These are phyloP conservation scores for Penicillium crystallinum DNA, from an alignment of 495 filamentous ascomycete genomes.

Conservation along the genomic window DNA sequence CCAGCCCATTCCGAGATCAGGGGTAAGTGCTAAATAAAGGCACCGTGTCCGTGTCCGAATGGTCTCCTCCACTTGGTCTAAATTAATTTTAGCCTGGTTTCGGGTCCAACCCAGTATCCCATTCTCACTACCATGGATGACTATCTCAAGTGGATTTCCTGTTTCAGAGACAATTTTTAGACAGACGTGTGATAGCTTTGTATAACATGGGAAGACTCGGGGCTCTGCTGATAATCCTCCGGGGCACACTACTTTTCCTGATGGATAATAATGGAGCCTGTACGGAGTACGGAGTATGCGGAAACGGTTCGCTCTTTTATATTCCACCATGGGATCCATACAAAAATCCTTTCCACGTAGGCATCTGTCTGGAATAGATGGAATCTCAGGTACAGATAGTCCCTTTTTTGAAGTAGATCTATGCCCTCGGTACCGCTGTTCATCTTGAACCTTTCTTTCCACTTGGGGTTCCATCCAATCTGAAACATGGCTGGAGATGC, in stretches of 20 bases:
- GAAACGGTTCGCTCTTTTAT: too few species aligned
- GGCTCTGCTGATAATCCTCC: neutral
- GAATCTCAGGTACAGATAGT: too few species aligned
- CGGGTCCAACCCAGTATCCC: neutral
- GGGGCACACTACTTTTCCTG: neutral
- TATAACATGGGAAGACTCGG: constrained; percentile 5
- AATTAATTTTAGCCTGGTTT: constrained; percentile 7
- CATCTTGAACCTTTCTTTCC: neutral
- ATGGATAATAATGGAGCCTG: neutral
- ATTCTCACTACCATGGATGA: neutral
- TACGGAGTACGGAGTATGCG: neutral
- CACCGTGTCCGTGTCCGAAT: neutral
- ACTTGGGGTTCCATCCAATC: constrained; percentile 12
- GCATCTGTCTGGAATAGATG: too few species aligned
- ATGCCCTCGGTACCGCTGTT: too few species aligned
- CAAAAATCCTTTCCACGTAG: too few species aligned
- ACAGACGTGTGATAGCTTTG: too few species aligned
- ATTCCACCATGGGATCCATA: too few species aligned
- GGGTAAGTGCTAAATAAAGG: neutral
- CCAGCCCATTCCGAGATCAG: neutral
- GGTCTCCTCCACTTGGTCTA: constrained; percentile 1
- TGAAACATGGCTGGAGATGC: constrained; percentile 25
- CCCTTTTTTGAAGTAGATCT: too few species aligned
- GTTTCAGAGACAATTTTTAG: constrained; percentile 5
- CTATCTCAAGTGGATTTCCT: neutral